A percentile compares a stretch with the other conserved stretches of the same genome.
These are phyloP conservation scores for Schizopora paradoxa DNA, from an alignment of 1,284 basidiomycete species.

Conservation along the genomic window DNA sequence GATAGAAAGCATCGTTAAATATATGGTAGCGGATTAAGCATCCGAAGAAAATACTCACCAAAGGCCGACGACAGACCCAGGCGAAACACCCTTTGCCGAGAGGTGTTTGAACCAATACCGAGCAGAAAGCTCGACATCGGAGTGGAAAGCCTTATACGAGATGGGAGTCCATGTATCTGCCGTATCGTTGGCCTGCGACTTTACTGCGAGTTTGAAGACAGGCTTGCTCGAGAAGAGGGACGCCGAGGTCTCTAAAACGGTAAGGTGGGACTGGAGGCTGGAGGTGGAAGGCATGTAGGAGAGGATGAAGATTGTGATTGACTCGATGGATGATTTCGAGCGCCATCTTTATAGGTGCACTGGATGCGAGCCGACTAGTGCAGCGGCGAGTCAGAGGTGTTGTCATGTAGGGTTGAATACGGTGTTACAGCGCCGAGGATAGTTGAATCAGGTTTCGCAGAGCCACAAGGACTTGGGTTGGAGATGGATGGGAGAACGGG, in stretches of 20 bases:
- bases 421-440: slow-evolving; percentile 12
- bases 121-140: slow-evolving; percentile 50
- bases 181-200: slow-evolving; percentile 31
- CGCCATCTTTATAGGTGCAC: too few species aligned
- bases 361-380: not conserved
- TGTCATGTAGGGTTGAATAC: slow-evolving; percentile 9
- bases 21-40: slow-evolving; percentile 3
- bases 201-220: slow-evolving; percentile 46
- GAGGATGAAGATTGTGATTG: slow-evolving; percentile 5
- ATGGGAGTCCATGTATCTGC: slow-evolving; percentile 42
- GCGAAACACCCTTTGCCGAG: slow-evolving; percentile 36
- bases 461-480: too few species aligned
- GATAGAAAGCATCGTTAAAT: slow-evolving; percentile 13
- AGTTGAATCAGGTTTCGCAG: slow-evolving; percentile 16
- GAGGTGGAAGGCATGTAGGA: slow-evolving; percentile 28
- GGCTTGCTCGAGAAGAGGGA: slow-evolving; percentile 36
- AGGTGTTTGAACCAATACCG: slow-evolving; percentile 49
- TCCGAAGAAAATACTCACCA: slow-evolving; percentile 42
- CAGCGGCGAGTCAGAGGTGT: slow-evolving; percentile 14
- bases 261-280: slow-evolving; percentile 43
- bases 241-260: slow-evolving; percentile 44
- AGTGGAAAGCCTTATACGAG: slow-evolving; percentile 47
- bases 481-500: too few species aligned
- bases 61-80: slow-evolving; percentile 56
- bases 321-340: too few species aligned